Evolutionary conservation across 1,284 basidiomycete species (phyloP).

Genomic region (Microbotryomycetes sp.): DNA sequence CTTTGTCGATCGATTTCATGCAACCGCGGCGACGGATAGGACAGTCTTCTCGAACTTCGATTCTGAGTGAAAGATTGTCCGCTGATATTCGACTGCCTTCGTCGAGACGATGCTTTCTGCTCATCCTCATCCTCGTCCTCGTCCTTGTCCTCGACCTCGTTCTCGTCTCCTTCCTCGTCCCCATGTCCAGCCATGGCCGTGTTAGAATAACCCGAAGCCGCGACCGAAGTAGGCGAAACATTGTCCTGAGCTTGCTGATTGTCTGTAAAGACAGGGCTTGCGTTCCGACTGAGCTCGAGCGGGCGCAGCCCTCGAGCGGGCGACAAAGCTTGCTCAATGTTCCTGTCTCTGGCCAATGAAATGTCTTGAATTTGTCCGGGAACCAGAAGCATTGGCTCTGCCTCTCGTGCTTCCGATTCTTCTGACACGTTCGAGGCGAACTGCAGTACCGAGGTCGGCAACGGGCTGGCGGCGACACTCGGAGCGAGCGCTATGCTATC

Average conservation of each 20-base stretch:
- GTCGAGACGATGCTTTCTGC: no score
- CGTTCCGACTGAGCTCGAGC: background rate
- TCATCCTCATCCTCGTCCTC: background rate
- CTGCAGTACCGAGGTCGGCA: background rate
- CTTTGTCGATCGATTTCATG: background rate
- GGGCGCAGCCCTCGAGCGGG: background rate
- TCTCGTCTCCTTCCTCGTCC: no score
- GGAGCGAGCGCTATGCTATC: background rate
- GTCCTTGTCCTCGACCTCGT: background rate
- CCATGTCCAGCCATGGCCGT: constrained; percentile 16
- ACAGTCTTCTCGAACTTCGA: background rate
- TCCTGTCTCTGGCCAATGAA: background rate
- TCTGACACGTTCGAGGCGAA: background rate
- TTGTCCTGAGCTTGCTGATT: background rate
- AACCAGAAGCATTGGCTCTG: background rate
- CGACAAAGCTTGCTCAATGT: background rate
- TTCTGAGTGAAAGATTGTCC: no score
- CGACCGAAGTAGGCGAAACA: constrained; percentile 2
- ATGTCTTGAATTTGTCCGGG: background rate
- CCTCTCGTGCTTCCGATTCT: background rate
- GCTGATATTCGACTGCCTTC: background rate
- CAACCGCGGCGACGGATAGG: background rate
- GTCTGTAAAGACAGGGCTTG: background rate
- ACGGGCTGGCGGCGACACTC: background rate
- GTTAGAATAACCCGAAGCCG: constrained; percentile 14